phyloP scores from a whole-genome alignment of 495 filamentous ascomycete species.

The Penicillium ucsense region DNA sequence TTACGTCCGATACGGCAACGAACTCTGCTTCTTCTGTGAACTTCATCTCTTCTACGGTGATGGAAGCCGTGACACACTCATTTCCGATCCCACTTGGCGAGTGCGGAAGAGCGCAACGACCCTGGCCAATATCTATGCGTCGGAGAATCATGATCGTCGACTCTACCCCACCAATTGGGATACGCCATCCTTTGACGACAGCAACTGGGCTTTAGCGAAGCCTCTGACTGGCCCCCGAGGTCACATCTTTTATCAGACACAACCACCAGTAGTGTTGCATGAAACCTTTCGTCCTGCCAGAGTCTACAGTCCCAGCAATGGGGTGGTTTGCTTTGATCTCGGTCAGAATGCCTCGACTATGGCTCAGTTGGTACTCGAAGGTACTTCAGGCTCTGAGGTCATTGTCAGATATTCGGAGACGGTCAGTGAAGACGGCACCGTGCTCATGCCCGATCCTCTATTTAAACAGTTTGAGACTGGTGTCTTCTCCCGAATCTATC shows the following conservation, averaged over 20 bases:
- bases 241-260: conserved; percentile 15
- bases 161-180: conserved; percentile 18
- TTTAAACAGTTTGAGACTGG: conserved; percentile 22
- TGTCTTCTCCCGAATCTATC: conserved; percentile 15
- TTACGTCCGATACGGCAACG: conserved; percentile 22
- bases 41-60: conserved; percentile 18
- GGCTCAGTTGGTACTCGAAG: conserved; percentile 11
- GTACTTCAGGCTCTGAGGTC: conserved; percentile 13
- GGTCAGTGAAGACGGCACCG: conserved; percentile 13
- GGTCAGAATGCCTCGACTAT: conserved; percentile 19
- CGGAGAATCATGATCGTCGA: conserved; percentile 17
- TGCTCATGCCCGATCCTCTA: conserved; percentile 22
- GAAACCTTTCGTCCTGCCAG: conserved; percentile 16
- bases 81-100: conserved; percentile 18
- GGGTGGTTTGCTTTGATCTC: conserved; percentile 14
- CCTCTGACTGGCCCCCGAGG: conserved; percentile 19
- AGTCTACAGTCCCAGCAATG: conserved; percentile 5
- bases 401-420: conserved; percentile 19
- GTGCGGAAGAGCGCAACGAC: conserved; percentile 20
- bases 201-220: conserved; percentile 12
- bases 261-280: conserved; percentile 19
- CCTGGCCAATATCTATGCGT: conserved; percentile 22
- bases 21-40: conserved; percentile 23
- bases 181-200: conserved; percentile 7
- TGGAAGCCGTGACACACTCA: conserved; percentile 10